These are phyloP conservation scores for Globisporangium abappressorium DNA, from an alignment of 352 stramenopile genomes.

Conservation along the genomic window DNA sequence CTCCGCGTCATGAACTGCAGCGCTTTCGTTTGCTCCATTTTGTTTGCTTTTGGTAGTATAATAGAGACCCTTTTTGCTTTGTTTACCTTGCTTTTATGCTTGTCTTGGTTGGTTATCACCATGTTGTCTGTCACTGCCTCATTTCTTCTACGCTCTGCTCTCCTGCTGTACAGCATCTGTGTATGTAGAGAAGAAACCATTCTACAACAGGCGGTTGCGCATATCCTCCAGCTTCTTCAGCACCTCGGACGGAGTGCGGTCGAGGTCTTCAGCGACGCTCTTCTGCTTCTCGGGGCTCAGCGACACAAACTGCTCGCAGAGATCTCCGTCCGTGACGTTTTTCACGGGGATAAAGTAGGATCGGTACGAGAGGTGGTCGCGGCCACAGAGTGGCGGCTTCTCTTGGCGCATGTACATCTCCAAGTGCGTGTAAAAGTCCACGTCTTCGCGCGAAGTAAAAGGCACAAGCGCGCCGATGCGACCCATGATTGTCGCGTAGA, in stretches of 20 bases:
- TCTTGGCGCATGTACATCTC: slow-evolving; percentile 96
- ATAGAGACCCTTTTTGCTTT: slow-evolving; percentile 11
- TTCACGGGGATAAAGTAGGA: slow-evolving; percentile 98
- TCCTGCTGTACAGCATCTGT: slow-evolving; percentile 10
- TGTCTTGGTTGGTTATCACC: neutral
- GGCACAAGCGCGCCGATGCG: slow-evolving; percentile 96
- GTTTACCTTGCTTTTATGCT: neutral
- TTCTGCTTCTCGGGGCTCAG: slow-evolving; percentile 94
- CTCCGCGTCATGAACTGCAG: neutral
- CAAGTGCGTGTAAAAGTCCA: slow-evolving; percentile 98
- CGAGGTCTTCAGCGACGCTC: slow-evolving; percentile 94
- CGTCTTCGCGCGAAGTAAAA: slow-evolving; percentile 95
- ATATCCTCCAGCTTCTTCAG: slow-evolving; percentile 99
- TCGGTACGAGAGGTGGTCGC: slow-evolving; percentile 97
- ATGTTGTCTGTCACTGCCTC: neutral
- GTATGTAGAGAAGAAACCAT: slow-evolving; percentile 7
- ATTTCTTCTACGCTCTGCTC: neutral
- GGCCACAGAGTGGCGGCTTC: slow-evolving; percentile 89
- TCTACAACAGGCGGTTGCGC: slow-evolving; percentile 94
- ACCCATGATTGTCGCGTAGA: slow-evolving; percentile 97
- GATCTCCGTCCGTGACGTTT: slow-evolving; percentile 97
- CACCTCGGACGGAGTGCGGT: slow-evolving; percentile 95
- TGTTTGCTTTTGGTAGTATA: slow-evolving; percentile 8
- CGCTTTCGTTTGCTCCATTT: neutral
- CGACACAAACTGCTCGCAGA: slow-evolving; percentile 95